Conservation (phyloP, 2,329 filamentous ascomycete genomes). For the Cercospora brassicicola region DNA sequence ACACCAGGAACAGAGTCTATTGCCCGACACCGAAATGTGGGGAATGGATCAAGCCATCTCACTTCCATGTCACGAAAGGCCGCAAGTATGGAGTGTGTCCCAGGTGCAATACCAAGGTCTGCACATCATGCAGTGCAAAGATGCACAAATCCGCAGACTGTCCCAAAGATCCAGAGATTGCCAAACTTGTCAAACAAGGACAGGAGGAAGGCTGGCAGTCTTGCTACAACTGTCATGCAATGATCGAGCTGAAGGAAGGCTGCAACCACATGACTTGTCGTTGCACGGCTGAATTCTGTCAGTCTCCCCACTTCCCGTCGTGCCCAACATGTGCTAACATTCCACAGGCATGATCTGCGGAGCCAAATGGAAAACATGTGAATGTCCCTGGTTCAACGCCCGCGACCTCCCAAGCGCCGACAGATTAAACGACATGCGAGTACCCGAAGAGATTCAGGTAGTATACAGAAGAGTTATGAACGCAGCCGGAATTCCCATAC, state of each 20-base stretch:
- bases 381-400: conserved; percentile 78
- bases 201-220: conserved; percentile 70
- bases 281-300: conserved; percentile 78
- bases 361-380: conserved; percentile 76
- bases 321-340: not conserved
- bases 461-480: conserved; percentile 38
- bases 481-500: conserved; percentile 19
- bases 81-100: conserved; percentile 69
- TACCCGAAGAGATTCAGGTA: conserved; percentile 47
- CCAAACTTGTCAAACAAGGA: conserved; percentile 63
- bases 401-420: conserved; percentile 52
- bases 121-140: conserved; percentile 68
- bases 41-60: conserved; percentile 73
- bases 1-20: conserved; percentile 72
- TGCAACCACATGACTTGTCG: conserved; percentile 88
- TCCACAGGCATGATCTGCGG: conserved; percentile 68
- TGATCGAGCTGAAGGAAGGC: conserved; percentile 80
- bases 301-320: not conserved
- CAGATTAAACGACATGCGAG: conserved; percentile 55
- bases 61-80: conserved; percentile 57
- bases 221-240: conserved; percentile 70
- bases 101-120: conserved; percentile 72
- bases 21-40: conserved; percentile 73
- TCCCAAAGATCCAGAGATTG: conserved; percentile 68
- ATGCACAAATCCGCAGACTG: conserved; percentile 72